phyloP scores from a whole-genome alignment of 208 protist species.

The Leishmania tropica region DNA sequence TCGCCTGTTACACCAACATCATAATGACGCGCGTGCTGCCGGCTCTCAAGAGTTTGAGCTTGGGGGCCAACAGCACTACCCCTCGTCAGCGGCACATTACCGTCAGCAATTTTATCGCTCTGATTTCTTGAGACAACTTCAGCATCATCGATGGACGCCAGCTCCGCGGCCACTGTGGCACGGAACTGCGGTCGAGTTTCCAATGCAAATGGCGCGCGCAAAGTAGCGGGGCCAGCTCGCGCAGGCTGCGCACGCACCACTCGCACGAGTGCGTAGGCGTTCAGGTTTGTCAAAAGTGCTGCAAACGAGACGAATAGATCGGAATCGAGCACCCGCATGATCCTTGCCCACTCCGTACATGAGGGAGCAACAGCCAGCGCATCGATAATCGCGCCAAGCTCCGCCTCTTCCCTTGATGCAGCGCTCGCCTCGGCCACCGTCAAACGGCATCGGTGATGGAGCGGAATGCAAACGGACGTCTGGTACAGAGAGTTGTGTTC shows the following conservation, averaged over 20 bases:
- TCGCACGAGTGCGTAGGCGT: conserved; percentile 6
- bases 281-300: background rate
- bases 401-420: conserved; percentile 6
- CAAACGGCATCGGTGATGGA: conserved; percentile 30
- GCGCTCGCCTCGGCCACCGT: conserved; percentile 11
- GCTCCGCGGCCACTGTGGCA: conserved; percentile 12
- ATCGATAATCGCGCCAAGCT: conserved; percentile 13
- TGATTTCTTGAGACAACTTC: background rate
- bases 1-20: conserved; percentile 39
- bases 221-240: background rate
- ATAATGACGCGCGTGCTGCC: background rate
- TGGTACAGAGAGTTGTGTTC: conserved; percentile 23
- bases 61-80: background rate
- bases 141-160: conserved; percentile 7
- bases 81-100: background rate
- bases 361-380: conserved; percentile 15
- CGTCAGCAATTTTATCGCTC: background rate
- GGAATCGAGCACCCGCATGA: conserved; percentile 14
- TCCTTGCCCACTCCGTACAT: conserved; percentile 1
- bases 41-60: too few relatives aligned
- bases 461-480: conserved; percentile 30
- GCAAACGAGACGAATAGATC: conserved; percentile 15
- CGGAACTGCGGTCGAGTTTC: background rate
- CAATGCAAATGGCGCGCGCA: too few relatives aligned
- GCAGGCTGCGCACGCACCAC: background rate